Conservation (phyloP, 164 flowering plant species). For the grape (Vitis vinifera) region ASM3070453v1 NC_081808.1:1876501-1877000, state of each 20-base stretch:
- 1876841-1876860: conserved; percentile 21
- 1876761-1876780: conserved; percentile 43
- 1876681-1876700: conserved; percentile 91
- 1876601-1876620: conserved; percentile 29
- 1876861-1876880: conserved; percentile 23
- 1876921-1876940: conserved; percentile 88
- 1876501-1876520: conserved; percentile 47
- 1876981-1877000: conserved; percentile 16
- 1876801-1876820: conserved; percentile 26
- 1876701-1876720: conserved; percentile 83
- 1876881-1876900: conserved; percentile 55
- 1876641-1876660: conserved; percentile 87
- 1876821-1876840: conserved; percentile 28
- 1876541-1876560: conserved; percentile 32
- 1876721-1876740: conserved; percentile 79
- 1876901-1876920: conserved; percentile 77
- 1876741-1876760: conserved; percentile 87
- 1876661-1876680: conserved; percentile 87
- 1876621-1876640: conserved; percentile 60
- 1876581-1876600: conserved; percentile 2
- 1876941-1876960: conserved; percentile 36
- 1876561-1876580: conserved; percentile 24
- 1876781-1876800: conserved; percentile 26
- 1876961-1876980: conserved; percentile 14
- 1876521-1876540: conserved; percentile 44